Percentiles rank a stretch among this genome's conserved stretches.
Conservation (phyloP, 129 eudicot species). For the Helianthus tuberosus region DNA sequence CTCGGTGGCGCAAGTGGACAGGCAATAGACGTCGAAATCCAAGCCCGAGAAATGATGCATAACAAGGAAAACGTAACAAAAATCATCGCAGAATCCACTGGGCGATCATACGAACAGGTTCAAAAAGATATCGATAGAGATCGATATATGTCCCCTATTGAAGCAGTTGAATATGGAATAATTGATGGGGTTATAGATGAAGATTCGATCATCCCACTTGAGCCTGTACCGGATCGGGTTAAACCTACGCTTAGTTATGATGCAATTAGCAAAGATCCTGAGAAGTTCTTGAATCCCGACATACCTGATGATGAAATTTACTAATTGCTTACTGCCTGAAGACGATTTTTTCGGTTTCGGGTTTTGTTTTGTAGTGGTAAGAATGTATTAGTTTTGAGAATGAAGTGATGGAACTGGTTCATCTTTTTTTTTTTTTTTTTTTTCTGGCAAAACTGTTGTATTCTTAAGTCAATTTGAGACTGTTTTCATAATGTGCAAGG, state of each 20-base stretch:
- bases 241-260: slow-evolving; percentile 50
- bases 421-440: not conserved
- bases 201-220: slow-evolving; percentile 80
- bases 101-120: slow-evolving; percentile 77
- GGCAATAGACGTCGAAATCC: slow-evolving; percentile 82
- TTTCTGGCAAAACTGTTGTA: slow-evolving; percentile 33
- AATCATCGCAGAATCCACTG: slow-evolving; percentile 62
- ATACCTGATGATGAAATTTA: slow-evolving; percentile 96
- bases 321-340: slow-evolving; percentile 20
- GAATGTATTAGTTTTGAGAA: slow-evolving; percentile 16
- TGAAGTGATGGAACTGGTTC: slow-evolving; percentile 2
- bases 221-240: slow-evolving; percentile 85
- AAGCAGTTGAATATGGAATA: slow-evolving; percentile 88
- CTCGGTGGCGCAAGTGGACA: slow-evolving; percentile 88
- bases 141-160: slow-evolving; percentile 90
- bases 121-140: slow-evolving; percentile 87
- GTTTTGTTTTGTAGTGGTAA: slow-evolving; percentile 22
- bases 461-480: slow-evolving; percentile 28
- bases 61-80: slow-evolving; percentile 61
- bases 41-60: slow-evolving; percentile 72
- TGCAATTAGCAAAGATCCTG: slow-evolving; percentile 57
- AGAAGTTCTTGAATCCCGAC: slow-evolving; percentile 69
- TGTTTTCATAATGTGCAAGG: not conserved
- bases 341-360: slow-evolving; percentile 15
- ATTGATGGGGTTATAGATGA: slow-evolving; percentile 86